phyloP scores from a whole-genome alignment of 1,139 yeast species.

The Candida buenavistaensis region DNA sequence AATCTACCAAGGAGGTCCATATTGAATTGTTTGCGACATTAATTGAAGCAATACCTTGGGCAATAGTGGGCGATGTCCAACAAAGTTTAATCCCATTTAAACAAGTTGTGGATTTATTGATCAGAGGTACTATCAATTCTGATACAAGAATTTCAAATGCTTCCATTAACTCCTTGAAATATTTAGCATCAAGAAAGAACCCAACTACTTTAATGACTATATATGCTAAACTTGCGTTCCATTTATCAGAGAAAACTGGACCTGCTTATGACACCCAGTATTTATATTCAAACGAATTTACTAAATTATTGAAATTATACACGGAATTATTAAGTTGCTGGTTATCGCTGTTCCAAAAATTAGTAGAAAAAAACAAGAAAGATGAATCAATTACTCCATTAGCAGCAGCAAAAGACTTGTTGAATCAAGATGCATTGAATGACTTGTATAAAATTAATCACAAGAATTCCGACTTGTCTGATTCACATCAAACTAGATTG shows the following conservation, averaged over 20 bases:
- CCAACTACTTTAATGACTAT: slow-evolving; percentile 71
- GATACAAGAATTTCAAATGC: slow-evolving; percentile 62
- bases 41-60: slow-evolving; percentile 70
- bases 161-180: slow-evolving; percentile 61
- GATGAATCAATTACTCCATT: slow-evolving; percentile 18
- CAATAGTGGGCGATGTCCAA: slow-evolving; percentile 43
- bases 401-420: slow-evolving; percentile 39
- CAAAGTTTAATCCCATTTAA: slow-evolving; percentile 45
- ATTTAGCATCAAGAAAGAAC: slow-evolving; percentile 66
- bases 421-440: slow-evolving; percentile 43
- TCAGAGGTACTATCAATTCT: slow-evolving; percentile 73
- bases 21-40: slow-evolving; percentile 69
- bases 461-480: slow-evolving; percentile 34
- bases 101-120: slow-evolving; percentile 67
- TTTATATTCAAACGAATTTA: slow-evolving; percentile 58
- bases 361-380: slow-evolving; percentile 19
- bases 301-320: slow-evolving; percentile 63
- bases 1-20: slow-evolving; percentile 36
- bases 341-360: slow-evolving; percentile 59
- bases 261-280: slow-evolving; percentile 53
- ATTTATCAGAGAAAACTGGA: slow-evolving; percentile 63
- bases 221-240: slow-evolving; percentile 79
- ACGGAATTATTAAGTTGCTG: slow-evolving; percentile 79
- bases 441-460: slow-evolving; percentile 47
- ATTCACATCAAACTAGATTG: slow-evolving; percentile 19